A percentile compares a stretch with the other conserved stretches of the same genome.
phyloP scores from a whole-genome alignment of 2,329 filamentous ascomycete species.

The Aureobasidium melanogenum region DNA sequence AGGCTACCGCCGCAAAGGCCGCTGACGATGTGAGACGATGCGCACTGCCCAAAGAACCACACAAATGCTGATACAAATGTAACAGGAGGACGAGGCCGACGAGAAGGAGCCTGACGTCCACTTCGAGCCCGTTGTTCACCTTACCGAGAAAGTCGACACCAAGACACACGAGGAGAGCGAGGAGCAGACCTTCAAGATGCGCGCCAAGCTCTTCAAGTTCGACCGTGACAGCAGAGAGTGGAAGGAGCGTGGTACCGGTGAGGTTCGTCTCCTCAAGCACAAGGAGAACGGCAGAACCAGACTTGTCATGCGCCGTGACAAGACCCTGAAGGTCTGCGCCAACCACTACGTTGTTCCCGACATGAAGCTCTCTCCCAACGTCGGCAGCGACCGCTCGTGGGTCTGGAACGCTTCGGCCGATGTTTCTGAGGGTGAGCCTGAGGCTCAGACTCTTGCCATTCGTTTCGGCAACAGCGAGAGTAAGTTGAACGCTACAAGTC shows the following conservation, averaged over 20 bases:
- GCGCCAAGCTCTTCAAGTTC: conserved; percentile 98
- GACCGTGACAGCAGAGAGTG: conserved; percentile 86
- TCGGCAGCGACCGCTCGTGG: conserved; percentile 96
- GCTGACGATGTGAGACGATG: conserved; percentile 46
- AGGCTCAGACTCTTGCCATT: conserved; percentile 91
- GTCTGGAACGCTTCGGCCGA: conserved; percentile 98
- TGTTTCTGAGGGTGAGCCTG: conserved; percentile 95
- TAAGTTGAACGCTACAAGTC: conserved; percentile 37
- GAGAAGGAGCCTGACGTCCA: conserved; percentile 69
- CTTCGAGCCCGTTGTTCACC: conserved; percentile 91
- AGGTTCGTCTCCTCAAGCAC: conserved; percentile 95
- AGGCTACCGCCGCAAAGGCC: conserved; percentile 51
- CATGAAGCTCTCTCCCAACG: conserved; percentile 98
- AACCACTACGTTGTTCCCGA: conserved; percentile 99
- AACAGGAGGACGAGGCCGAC: conserved; percentile 26
- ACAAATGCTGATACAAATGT: conserved; percentile 10
- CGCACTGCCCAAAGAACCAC: neutral
- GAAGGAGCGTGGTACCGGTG: conserved; percentile 98
- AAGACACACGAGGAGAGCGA: conserved; percentile 98
- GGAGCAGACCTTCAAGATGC: conserved; percentile 98
- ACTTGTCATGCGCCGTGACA: conserved; percentile 97
- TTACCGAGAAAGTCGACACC: conserved; percentile 93
- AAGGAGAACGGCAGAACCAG: conserved; percentile 97
- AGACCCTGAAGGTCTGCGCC: conserved; percentile 99
- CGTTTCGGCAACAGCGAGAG: conserved; percentile 97